Conservation (phyloP, 305 asterid species). For the Fraxinus floribunda region DNA sequence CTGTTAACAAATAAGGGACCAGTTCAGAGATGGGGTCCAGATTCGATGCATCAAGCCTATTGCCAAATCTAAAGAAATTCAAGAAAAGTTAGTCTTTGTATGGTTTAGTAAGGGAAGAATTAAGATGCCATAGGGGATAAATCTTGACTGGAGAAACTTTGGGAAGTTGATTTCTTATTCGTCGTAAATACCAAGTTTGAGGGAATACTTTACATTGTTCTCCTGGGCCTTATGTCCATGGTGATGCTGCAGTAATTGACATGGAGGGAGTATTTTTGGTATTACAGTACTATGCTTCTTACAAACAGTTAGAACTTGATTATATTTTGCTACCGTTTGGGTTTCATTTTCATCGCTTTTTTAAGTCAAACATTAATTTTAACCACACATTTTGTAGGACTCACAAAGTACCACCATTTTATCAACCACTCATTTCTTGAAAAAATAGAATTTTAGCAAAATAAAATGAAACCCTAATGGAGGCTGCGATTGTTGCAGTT, state of each 20-base stretch:
- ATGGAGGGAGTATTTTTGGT: slow-evolving; percentile 1
- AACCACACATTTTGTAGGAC: neutral
- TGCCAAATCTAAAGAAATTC: neutral
- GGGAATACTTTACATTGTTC: neutral
- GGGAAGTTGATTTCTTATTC: neutral
- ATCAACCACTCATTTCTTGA: neutral
- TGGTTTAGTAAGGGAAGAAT: neutral
- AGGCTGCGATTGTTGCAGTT: neutral
- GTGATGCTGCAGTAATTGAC: neutral
- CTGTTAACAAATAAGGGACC: neutral
- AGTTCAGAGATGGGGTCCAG: neutral
- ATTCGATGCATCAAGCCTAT: neutral
- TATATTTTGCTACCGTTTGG: neutral
- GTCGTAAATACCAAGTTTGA: neutral
- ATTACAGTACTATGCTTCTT: slow-evolving; percentile 2
- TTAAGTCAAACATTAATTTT: neutral
- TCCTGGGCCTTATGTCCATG: neutral
- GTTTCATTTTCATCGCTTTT: neutral
- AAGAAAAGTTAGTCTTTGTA: neutral
- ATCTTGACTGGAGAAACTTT: neutral
- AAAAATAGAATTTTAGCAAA: neutral
- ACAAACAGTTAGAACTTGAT: neutral
- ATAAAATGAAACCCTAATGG: neutral
- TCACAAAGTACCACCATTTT: neutral
- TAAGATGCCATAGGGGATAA: neutral